Percentiles rank a stretch among this genome's conserved stretches.
phyloP scores from a whole-genome alignment of 805 yeast species.

The Diddensiella transvaalensis region DNA sequence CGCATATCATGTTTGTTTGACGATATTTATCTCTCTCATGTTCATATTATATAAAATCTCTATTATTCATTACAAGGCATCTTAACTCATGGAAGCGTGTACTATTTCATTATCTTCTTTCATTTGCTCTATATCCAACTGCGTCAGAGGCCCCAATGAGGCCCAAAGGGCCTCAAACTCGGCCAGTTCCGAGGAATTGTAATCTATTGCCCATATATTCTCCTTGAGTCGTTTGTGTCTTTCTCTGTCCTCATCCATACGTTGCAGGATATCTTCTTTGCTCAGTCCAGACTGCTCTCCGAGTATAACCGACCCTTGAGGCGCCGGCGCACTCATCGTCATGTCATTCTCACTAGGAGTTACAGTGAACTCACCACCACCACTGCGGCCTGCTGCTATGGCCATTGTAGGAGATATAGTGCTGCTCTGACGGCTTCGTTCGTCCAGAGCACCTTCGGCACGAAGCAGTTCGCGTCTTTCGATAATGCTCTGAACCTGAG shows the following conservation, averaged over 20 bases:
- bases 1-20: too few species aligned
- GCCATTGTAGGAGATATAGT: background rate
- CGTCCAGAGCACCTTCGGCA: background rate
- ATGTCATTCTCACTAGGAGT: background rate
- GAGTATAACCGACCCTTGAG: constrained; percentile 1
- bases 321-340: background rate
- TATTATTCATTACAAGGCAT: too few species aligned
- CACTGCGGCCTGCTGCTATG: background rate
- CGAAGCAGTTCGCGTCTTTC: constrained; percentile 19
- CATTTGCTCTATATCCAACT: constrained; percentile 49
- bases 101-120: constrained; percentile 55
- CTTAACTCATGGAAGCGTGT: constrained; percentile 31
- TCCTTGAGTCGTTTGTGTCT: constrained; percentile 79
- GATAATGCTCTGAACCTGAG: constrained; percentile 22
- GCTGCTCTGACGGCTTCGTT: background rate
- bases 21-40: too few species aligned
- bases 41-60: too few species aligned
- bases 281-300: constrained; percentile 26
- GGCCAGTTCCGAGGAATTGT: constrained; percentile 41
- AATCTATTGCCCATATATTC: constrained; percentile 61
- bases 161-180: constrained; percentile 51
- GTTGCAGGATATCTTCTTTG: constrained; percentile 55
- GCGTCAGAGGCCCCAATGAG: constrained; percentile 34
- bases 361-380: background rate
- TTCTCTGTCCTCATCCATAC: constrained; percentile 94